A percentile compares a stretch with the other conserved stretches of the same genome.
Conservation (phyloP, 805 yeast species). For the Kuraishia capsulata region DNA sequence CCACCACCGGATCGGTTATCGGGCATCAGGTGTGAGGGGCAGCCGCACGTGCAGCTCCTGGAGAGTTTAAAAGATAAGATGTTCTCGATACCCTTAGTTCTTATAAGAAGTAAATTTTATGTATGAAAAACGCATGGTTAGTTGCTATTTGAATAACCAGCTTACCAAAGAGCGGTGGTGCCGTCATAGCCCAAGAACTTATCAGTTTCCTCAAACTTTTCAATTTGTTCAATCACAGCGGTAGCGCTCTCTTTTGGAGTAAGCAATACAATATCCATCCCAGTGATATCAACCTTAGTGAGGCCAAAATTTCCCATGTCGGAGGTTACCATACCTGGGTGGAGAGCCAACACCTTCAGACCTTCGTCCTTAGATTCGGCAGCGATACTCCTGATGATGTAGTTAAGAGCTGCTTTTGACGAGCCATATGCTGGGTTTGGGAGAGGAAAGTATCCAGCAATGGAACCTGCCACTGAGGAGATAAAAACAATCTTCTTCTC, state of each 20-base stretch:
- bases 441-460: constrained; percentile 13
- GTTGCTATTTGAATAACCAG: too few species aligned
- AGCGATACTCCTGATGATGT: constrained; percentile 15
- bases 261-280: too few species aligned
- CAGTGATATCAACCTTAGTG: not conserved
- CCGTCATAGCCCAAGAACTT: not conserved
- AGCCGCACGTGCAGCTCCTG: too few species aligned
- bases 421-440: constrained; percentile 18
- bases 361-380: constrained; percentile 11
- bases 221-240: not conserved
- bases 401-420: constrained; percentile 28
- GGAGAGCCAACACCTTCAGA: not conserved
- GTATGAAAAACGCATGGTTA: too few species aligned
- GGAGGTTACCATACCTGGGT: not conserved
- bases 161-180: too few species aligned
- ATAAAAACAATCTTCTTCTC: constrained; percentile 20
- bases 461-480: constrained; percentile 20
- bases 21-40: too few species aligned
- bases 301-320: not conserved
- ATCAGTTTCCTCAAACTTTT: not conserved
- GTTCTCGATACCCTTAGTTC: too few species aligned
- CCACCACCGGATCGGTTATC: too few species aligned
- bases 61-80: too few species aligned
- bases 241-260: not conserved
- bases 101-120: too few species aligned